Conservation (phyloP, 1,139 yeast genomes). For the Kazachstania sp. region DNA sequence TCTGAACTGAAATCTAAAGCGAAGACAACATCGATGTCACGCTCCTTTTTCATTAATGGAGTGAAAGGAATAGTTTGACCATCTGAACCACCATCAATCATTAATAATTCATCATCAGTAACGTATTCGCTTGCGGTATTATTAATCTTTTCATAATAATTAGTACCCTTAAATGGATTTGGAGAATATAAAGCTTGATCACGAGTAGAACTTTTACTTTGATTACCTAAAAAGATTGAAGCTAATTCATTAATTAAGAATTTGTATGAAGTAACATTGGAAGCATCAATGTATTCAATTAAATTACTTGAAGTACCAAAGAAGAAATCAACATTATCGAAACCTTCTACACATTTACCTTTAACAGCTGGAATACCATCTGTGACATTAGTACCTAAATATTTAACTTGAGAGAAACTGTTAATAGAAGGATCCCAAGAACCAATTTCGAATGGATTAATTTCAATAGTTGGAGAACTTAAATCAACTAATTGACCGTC, state of each 20-base stretch:
- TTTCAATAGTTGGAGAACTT: conserved; percentile 72
- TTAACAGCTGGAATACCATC: conserved; percentile 44
- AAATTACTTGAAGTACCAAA: conserved; percentile 54
- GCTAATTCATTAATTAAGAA: conserved; percentile 1
- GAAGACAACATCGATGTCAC: conserved; percentile 70
- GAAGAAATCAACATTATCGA: conserved; percentile 68
- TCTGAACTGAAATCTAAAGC: conserved; percentile 87
- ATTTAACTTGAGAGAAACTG: conserved; percentile 59
- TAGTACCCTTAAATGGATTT: conserved; percentile 49
- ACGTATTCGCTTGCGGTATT: conserved; percentile 32
- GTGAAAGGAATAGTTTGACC: conserved; percentile 66
- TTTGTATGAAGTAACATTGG: neutral
- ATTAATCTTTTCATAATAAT: conserved; percentile 33
- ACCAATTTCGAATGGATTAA: conserved; percentile 77
- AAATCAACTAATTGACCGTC: conserved; percentile 45
- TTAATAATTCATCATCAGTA: conserved; percentile 39
- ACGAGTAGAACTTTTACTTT: conserved; percentile 48
- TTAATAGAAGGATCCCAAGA: conserved; percentile 77
- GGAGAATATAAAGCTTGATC: conserved; percentile 73
- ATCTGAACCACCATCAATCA: conserved; percentile 92
- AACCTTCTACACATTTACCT: conserved; percentile 53
- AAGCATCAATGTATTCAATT: conserved; percentile 1
- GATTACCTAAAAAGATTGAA: conserved; percentile 13
- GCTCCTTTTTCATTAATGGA: conserved; percentile 62
- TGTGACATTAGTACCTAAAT: conserved; percentile 59